Conservation (phyloP, 2,329 filamentous ascomycete genomes). For the Xylaria sp. region DNA sequence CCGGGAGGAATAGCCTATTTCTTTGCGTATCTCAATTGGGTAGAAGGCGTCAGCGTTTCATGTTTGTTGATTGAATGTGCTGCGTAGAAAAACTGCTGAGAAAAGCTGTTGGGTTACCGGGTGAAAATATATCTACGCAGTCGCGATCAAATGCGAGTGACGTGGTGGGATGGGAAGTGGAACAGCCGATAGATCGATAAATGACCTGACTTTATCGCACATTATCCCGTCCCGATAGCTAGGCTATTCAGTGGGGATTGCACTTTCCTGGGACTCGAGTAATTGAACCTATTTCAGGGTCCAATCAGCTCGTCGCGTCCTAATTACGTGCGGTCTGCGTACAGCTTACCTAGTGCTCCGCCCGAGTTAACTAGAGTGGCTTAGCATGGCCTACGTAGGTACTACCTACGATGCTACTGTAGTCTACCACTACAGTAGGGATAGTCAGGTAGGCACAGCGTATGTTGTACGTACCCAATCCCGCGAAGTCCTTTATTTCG, state of each 20-base stretch:
- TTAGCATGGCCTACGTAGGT: neutral
- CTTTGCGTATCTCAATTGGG: neutral
- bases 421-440: neutral
- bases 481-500: conserved; percentile 25
- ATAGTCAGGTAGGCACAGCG: neutral
- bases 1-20: neutral
- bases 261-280: conserved; percentile 12
- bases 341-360: neutral
- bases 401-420: neutral
- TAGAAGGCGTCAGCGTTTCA: conserved; percentile 6
- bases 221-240: neutral
- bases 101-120: neutral
- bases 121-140: neutral
- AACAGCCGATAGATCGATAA: conserved; percentile 31
- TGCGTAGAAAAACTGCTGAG: neutral
- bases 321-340: neutral
- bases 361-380: conserved; percentile 1
- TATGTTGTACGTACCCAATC: conserved; percentile 1
- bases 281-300: conserved; percentile 11
- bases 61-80: conserved; percentile 1
- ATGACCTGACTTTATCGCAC: conserved; percentile 22
- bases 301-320: conserved; percentile 1
- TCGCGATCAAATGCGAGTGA: conserved; percentile 22
- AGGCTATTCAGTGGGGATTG: conserved; percentile 15
- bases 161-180: conserved; percentile 32